Evolutionary conservation across 2,329 filamentous ascomycete genomes (phyloP), one percentile per base, ranked within the genome.

Genomic region (Curvularia spicifera): DNA sequence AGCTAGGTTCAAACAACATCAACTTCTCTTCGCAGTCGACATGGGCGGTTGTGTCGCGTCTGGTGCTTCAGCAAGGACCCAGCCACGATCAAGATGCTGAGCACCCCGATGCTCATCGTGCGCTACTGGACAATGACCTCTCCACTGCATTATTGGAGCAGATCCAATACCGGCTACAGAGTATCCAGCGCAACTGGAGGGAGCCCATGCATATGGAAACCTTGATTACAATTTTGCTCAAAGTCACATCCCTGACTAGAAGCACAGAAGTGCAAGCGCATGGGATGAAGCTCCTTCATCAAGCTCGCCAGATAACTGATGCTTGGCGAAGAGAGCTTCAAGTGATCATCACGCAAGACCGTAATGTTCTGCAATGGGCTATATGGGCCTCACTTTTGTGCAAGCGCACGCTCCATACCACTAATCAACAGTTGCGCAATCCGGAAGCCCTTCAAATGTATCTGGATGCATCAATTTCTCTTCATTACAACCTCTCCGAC

Each of bases 21-120:
- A 89, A 89, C 60, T 85, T 90, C 59, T 85, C 83, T 29, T 81
- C 80, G 0, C 79, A 84, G 29, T 78, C 81, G 0, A 84, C 84
- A 0, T 78, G 79, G 29, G 57, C 76, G 0, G 63, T 89, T 0
- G 68, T 91, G 1, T 74, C 76, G 1, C 82, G 84, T 8, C 73
- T 90, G 0, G 76, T 81, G 0, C 60, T 83, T 0, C 83, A 90
- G 61, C 80, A 79, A 1, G 89, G 89, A 0, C 86, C 86, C 64
- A 69, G 20, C 67, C 76, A 43, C 2, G 42, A 49, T 0, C 33
- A 37, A 0, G 47, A 7, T 4, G 48, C 51, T 66, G 12, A 68
- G 0, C 48, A 45, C 10, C 79, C 88, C 1, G 68, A 76, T 3
- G 68, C 78, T 0, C 87, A 90, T 65, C 61, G 55, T 0, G 63